phyloP scores from a whole-genome alignment of 495 filamentous ascomycete genomes.

The Penicillium cataractarum region DNA sequence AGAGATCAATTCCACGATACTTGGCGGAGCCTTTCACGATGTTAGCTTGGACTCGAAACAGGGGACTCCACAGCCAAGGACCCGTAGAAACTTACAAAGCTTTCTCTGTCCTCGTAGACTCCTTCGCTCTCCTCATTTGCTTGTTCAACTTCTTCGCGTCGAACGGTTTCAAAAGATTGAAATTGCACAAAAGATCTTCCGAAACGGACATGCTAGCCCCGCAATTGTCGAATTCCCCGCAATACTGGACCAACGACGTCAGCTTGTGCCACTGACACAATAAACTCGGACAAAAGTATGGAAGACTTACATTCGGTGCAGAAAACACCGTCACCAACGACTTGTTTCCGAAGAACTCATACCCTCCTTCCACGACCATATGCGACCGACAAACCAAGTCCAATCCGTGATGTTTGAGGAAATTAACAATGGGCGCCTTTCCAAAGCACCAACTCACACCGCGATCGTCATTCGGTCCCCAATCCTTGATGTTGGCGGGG shows the following conservation, averaged over 20 bases:
- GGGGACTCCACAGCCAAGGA: not conserved
- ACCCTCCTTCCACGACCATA: constrained; percentile 11
- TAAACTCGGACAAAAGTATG: not conserved
- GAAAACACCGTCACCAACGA: constrained; percentile 10
- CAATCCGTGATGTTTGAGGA: constrained; percentile 5
- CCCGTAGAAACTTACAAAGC: constrained; percentile 12
- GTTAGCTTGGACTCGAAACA: not conserved
- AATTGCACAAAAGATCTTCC: constrained; percentile 9
- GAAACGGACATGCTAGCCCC: constrained; percentile 13
- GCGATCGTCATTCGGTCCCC: constrained; percentile 7
- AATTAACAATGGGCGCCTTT: constrained; percentile 7
- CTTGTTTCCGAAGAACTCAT: constrained; percentile 13
- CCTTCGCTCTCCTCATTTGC: constrained; percentile 3
- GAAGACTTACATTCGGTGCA: constrained; percentile 8
- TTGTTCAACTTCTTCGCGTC: not conserved
- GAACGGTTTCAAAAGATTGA: constrained; percentile 4
- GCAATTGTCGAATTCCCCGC: constrained; percentile 9
- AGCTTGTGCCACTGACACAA: not conserved
- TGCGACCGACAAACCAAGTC: constrained; percentile 11
- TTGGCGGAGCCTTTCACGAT: constrained; percentile 3
- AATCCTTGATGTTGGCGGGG: constrained; percentile 7
- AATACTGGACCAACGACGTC: constrained; percentile 3
- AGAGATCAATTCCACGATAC: constrained; percentile 6
- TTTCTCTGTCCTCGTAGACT: constrained; percentile 17
- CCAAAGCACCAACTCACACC: constrained; percentile 12